Percentiles rank a stretch among this genome's conserved stretches.
Evolutionary conservation across 129 eudicot genomes (phyloP).

Genomic region (Lonicera japonica): DNA sequence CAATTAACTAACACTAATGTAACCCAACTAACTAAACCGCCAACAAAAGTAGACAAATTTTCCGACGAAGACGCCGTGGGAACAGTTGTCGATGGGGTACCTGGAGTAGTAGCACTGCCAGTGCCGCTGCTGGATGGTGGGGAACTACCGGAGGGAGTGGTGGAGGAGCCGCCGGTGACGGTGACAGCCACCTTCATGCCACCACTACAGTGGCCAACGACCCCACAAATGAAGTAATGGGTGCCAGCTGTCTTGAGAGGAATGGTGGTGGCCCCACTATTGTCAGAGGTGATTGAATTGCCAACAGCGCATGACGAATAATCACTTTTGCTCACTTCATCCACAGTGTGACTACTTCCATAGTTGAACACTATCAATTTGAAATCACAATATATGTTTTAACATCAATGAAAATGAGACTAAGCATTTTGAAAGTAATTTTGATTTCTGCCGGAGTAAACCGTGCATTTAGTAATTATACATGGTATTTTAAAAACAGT

Average conservation of each 20-base stretch:
- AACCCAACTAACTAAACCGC: constrained; percentile 19
- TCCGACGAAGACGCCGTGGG: constrained; percentile 24
- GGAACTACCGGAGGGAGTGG: constrained; percentile 8
- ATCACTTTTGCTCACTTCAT: constrained; percentile 59
- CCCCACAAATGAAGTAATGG: constrained; percentile 72
- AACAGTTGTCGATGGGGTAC: constrained; percentile 18
- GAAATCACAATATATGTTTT: background rate
- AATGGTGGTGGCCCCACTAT: constrained; percentile 57
- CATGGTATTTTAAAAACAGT: too few species aligned
- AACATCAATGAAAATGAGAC: background rate
- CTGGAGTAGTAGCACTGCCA: constrained; percentile 26
- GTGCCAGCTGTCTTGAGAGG: constrained; percentile 61
- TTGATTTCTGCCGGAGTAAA: too few species aligned
- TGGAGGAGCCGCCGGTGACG: constrained; percentile 27
- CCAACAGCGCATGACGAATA: constrained; percentile 50
- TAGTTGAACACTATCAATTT: constrained; percentile 60
- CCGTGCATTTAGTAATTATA: too few species aligned
- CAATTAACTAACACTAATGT: constrained; percentile 16
- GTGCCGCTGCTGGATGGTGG: constrained; percentile 23
- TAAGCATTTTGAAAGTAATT: too few species aligned
- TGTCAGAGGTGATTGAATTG: constrained; percentile 58
- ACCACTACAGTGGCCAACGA: constrained; percentile 64
- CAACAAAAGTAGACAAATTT: constrained; percentile 22
- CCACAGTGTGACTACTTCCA: constrained; percentile 63
- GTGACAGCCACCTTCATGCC: constrained; percentile 72